Evolutionary conservation across 345 rosid species (phyloP), one percentile per base, ranked within the genome.

Genomic region (Arabidopsis suecica): DNA sequence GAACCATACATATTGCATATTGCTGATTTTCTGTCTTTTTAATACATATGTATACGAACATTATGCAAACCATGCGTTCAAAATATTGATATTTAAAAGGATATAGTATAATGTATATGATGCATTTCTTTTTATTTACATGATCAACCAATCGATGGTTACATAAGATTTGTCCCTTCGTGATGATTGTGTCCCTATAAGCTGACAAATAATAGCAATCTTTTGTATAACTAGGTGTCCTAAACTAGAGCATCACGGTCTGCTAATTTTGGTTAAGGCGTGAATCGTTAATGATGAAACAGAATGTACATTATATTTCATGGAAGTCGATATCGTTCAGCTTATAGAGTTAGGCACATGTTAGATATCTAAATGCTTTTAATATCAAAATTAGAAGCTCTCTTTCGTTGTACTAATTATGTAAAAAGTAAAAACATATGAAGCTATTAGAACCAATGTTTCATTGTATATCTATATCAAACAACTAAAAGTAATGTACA

Each of bases 101-200:
- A 16, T 72, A 11, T 28, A 38, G 12, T 38, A 6, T 42, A 42
- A 20, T 25, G 42, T 58, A 54, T 51, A 75, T 37, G 61, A 2
- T 56, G 37, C 28, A 54, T 73, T 18, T n/a, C 5, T 4, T 42
- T 60, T 37, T 65, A 18, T 63, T 28, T 12, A 34, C 20, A 75
- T 20, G 37, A 68, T 28, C 40, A 53, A 14, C 62, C 68, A 68
- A 40, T 58, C 18, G 28, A 67, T 75, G 62, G 51, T 66, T 59
- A 28, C 30, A 53, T 25, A 37, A 44, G 18, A 45, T 69, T 53
- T 63, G 45, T 62, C 65, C 63, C 60, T 16, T 76, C 37, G 60
- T 76, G 50, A 61, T 69, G 79, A 76, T 69, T 76, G 58, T 61
- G 75, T 69, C 74, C 63, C 69, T 63, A 22, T 76, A 69, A 42